These are phyloP conservation scores for Cercospora zeae-maydis DNA, from an alignment of 2,329 filamentous ascomycete genomes.

Conservation along the genomic window DNA sequence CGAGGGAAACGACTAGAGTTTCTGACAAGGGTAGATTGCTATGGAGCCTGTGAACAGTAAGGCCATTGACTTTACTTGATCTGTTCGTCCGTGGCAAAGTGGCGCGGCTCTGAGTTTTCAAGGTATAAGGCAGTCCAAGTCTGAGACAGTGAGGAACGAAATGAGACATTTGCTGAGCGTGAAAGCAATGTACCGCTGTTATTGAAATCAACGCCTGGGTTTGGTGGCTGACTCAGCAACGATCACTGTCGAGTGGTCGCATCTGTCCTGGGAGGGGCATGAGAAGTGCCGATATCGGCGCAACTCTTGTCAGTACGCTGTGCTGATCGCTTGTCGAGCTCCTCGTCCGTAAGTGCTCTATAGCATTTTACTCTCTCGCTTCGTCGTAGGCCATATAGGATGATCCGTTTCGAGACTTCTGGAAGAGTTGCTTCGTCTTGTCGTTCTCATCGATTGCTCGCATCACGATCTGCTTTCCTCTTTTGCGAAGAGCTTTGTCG, in stretches of 20 bases:
- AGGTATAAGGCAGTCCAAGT: not conserved
- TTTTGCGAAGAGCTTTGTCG: too few species aligned
- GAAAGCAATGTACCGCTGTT: not conserved
- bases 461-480: too few species aligned
- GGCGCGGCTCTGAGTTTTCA: not conserved
- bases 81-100: not conserved
- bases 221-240: too few species aligned
- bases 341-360: too few species aligned
- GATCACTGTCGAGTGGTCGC: too few species aligned
- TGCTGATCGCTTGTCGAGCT: too few species aligned
- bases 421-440: too few species aligned
- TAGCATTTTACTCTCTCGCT: too few species aligned
- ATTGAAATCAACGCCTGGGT: not conserved
- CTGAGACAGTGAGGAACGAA: not conserved
- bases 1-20: constrained; percentile 28
- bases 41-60: not conserved
- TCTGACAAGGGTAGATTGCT: constrained; percentile 27
- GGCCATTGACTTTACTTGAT: not conserved
- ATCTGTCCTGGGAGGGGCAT: not conserved
- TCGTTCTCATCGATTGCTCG: too few species aligned
- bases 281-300: not conserved
- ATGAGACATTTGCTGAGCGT: not conserved
- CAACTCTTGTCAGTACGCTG: not conserved
- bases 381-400: too few species aligned
- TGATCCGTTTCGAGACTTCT: too few species aligned